Evolutionary conservation across 352 stramenopile genomes (phyloP), one percentile per base, ranked within the genome.

Genomic region (Globisporangium cystogenes): DNA sequence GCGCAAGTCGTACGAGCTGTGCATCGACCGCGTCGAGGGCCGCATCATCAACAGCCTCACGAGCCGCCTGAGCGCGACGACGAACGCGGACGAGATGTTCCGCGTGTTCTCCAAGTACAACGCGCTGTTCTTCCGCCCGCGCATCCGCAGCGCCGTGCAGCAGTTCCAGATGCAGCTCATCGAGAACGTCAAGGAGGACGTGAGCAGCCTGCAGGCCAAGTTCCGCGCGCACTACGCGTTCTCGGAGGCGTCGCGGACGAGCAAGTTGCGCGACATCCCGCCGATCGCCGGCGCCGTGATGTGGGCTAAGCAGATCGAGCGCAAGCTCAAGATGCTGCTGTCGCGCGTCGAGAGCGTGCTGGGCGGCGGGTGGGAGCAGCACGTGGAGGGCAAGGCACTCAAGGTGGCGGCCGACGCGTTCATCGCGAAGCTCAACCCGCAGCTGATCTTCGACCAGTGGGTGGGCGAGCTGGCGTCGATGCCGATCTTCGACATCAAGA

Each of bases 231-330:
- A 98, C 48, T 99, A 99, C 63, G 94, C 98, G 37, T 90, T 96
- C n/a, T 99, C 95, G 0, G 85, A 98, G 50, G 95, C 96, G 15
- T 96, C 89, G 26, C 77, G 84, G 23, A 96, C 98, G 58, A 97
- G 93, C 51, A 94, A 94, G 53, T 62, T 99, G 26, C 84, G 96
- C 46, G 97, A 99, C 53, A 98, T 99, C 36, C 97, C 98, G 20
- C 96, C 96, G 23, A 95, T 99, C 36, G 93, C 93, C 35, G 97
- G 96, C 27, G 98, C 98, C 47, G 98, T 99, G 42, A 92, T 99
- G 64, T 99, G 98, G 98, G 97, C 96, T 16, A 98, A 98, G 62
- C 97, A 99, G 73, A 99, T 99, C 73, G 97, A 99, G 68, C 82
- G 96, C n/a, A 98, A 99, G 68, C 70, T 99, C 15, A 89, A 98